phyloP scores from a whole-genome alignment of 768 basidiomycete species.

The Tephrocybe sp. region DNA sequence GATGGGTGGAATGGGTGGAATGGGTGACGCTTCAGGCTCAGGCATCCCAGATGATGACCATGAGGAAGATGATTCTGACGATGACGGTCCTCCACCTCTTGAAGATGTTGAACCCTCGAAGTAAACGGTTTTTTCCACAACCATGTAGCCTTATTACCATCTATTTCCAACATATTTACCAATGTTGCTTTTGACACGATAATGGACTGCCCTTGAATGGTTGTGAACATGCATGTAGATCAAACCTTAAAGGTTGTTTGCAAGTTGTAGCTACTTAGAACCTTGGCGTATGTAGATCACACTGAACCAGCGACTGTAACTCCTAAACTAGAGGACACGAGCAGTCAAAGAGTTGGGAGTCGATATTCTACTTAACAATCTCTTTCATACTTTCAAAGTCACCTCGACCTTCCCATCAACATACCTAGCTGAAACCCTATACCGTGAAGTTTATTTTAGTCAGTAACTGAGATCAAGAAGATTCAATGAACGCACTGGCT shows the following conservation, averaged over 20 bases:
- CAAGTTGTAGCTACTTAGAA: too few species aligned
- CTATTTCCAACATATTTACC: neutral
- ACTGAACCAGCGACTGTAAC: too few species aligned
- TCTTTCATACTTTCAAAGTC: conserved; percentile 32
- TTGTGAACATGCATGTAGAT: conserved; percentile 2
- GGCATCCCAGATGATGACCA: conserved; percentile 25
- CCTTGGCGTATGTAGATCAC: neutral
- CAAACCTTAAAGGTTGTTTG: neutral
- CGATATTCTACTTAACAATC: neutral
- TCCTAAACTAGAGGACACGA: too few species aligned
- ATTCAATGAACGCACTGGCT: conserved; percentile 43
- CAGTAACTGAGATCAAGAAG: neutral
- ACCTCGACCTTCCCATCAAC: conserved; percentile 46
- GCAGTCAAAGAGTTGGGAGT: too few species aligned
- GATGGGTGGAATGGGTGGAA: conserved; percentile 30
- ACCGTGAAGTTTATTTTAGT: neutral
- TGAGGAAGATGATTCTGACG: conserved; percentile 50
- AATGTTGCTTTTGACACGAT: too few species aligned
- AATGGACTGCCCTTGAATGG: too few species aligned
- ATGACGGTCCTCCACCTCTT: conserved; percentile 78
- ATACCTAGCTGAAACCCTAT: conserved; percentile 44
- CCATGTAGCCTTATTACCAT: neutral
- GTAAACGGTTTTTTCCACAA: conserved; percentile 22
- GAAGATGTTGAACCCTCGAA: conserved; percentile 58
- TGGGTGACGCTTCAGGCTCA: conserved; percentile 17